These are phyloP conservation scores for Imleria badia DNA, from an alignment of 768 basidiomycete genomes.

Conservation along the genomic window DNA sequence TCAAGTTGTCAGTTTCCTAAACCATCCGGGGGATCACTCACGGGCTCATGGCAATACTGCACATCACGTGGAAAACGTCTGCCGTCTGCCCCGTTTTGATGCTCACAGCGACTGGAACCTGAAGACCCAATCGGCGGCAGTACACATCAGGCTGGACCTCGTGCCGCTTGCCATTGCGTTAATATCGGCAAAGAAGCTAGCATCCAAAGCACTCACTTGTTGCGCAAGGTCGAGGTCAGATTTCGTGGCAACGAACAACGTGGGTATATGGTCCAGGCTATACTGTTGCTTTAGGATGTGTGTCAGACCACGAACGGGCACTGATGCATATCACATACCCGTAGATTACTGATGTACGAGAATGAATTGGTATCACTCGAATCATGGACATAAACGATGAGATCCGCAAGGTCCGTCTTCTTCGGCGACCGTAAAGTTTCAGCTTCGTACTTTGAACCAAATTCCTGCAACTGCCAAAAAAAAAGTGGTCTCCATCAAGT, in stretches of 20 bases:
- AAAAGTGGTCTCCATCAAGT: not conserved
- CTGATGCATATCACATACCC: constrained; percentile 50
- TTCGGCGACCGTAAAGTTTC: constrained; percentile 86
- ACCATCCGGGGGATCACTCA: constrained; percentile 41
- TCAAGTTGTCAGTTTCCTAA: constrained; percentile 11
- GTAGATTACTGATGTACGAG: constrained; percentile 94
- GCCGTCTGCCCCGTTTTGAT: constrained; percentile 82
- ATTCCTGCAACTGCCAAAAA: constrained; percentile 88
- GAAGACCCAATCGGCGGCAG: constrained; percentile 83
- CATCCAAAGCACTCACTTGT: constrained; percentile 54
- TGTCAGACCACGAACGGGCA: constrained; percentile 14
- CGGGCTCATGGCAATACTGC: constrained; percentile 84
- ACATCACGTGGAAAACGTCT: constrained; percentile 85
- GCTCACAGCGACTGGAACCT: constrained; percentile 93
- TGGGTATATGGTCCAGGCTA: constrained; percentile 91
- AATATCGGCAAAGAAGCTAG: not conserved
- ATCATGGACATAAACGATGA: constrained; percentile 94
- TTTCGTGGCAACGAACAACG: constrained; percentile 97
- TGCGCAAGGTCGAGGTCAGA: constrained; percentile 95
- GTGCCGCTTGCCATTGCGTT: constrained; percentile 61
- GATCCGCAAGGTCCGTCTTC: constrained; percentile 90
- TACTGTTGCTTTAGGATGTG: constrained; percentile 82
- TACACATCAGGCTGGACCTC: constrained; percentile 99
- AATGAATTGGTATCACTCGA: constrained; percentile 99
- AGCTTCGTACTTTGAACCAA: constrained; percentile 92